Percentiles rank a stretch among this genome's conserved stretches.
Evolutionary conservation across 2,329 filamentous ascomycete species (phyloP).

Genomic region (Fusarium mexicanum): DNA sequence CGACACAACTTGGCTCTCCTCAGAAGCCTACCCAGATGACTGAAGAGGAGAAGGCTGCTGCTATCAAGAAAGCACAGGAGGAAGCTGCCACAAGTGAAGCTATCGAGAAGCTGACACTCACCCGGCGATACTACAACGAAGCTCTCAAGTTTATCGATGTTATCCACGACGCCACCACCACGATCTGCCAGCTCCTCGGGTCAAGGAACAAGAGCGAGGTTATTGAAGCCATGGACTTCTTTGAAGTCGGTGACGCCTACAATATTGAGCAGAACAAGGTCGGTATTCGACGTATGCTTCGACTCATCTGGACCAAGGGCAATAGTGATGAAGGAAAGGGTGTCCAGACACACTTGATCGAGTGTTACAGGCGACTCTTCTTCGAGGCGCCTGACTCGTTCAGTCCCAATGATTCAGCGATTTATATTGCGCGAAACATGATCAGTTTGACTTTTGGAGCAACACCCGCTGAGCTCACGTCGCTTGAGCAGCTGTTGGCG

Average conservation of each 20-base stretch:
- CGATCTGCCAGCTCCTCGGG: conserved; percentile 86
- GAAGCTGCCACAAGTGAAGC: conserved; percentile 90
- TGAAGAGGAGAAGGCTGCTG: conserved; percentile 79
- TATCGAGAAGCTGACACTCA: conserved; percentile 86
- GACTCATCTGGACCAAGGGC: conserved; percentile 98
- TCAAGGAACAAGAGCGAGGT: conserved; percentile 98
- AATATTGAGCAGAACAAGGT: conserved; percentile 92
- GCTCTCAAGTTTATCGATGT: conserved; percentile 94
- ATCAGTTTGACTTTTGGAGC: conserved; percentile 97
- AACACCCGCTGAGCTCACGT: conserved; percentile 93
- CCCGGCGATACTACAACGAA: conserved; percentile 90
- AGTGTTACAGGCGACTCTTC: conserved; percentile 95
- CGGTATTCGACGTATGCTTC: conserved; percentile 94
- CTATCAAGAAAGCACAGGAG: conserved; percentile 81
- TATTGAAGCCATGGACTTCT: conserved; percentile 99
- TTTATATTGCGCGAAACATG: conserved; percentile 98
- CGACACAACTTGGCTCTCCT: conserved; percentile 79
- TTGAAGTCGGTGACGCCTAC: conserved; percentile 94
- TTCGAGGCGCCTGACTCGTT: conserved; percentile 94
- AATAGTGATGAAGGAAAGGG: conserved; percentile 99
- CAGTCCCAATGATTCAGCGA: conserved; percentile 87
- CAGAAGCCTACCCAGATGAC: conserved; percentile 75
- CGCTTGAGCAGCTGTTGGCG: conserved; percentile 90
- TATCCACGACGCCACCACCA: conserved; percentile 81
- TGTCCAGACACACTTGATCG: conserved; percentile 94